Evolutionary conservation across 495 filamentous ascomycete genomes (phyloP), one percentile per base, ranked within the genome.

Genomic region (Tetracladium setigerum): DNA sequence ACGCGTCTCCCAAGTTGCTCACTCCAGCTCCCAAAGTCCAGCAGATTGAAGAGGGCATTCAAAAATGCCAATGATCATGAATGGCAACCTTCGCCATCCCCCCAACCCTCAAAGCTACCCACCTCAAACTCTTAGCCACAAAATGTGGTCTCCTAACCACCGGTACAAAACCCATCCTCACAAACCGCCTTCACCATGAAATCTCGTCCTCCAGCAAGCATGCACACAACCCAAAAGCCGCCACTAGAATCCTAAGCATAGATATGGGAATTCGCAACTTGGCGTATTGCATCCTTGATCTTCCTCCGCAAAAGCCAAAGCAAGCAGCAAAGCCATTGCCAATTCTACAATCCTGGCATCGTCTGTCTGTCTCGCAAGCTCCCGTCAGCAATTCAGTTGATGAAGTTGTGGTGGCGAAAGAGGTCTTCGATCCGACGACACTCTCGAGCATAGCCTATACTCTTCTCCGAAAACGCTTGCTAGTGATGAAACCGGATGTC

Each of bases 221-320:
- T 31, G 36, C 16, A 19, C 27, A 16, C 8, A 42, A 27, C 41
- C 45, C 2, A 17, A 47, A 37, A 32, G 19, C 8, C n/a, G 17
- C 22, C 8, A 7, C 9, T 34, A 19, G 72, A 24, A 76, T 97
- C 40, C 61, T 96, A 17, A 89, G 87, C 60, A 83, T 92, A 56
- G 87, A 95, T 65, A 81, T 95, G 76, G 87, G 89, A 36, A 82
- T 96, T 56, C 77, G 78, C 35, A 94, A 92, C 65, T 68, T 95
- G 13, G 90, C 88, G 12, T 88, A 82, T 60, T 84, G 81, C 60
- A 62, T 86, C 31, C 57, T 83, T 41, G 62, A 76, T 34, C 54
- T 74, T 4, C 64, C 69, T 10, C 16, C 31, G 2, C 38, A 17
- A 14, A 36, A 36, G 22, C 6, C 34, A 9, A 31, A 6, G 17